Base-by-base conservation (phyloP, 495 filamentous ascomycete genomes). In the Penicillium samsonianum region DNA sequence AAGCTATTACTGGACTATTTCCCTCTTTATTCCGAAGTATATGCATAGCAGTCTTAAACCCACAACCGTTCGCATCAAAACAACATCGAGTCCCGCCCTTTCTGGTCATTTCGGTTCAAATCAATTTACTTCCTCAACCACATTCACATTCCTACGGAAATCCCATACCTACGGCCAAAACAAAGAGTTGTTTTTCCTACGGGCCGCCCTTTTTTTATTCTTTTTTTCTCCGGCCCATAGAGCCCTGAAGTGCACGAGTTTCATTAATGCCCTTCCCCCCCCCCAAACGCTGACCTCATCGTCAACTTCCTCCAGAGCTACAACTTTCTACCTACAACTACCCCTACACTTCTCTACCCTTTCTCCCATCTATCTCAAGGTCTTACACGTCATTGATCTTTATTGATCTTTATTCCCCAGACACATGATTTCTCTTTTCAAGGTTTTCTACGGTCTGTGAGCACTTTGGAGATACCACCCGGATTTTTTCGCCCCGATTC, bases 201-300 rank as follows among this genome's bases (percentile, higher is more conserved):
- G 35, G 35, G 7, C 35, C 35, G 31, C 35, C 7, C 47, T 57
- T 64, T 58, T 61, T 58, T 48, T 55, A 40, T 43, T 37, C 52
- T 61, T 54, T 57, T 60, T 41, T 20, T 28, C 16, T 40, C 49
- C 35, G 31, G 28, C 25, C 45, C 45, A 48, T 19, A 48, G 26
- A 48, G 17, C 4, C 45, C 25, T 48, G 45, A 33, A 48, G 45
- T 33, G 45, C 45, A 48, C 45, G n/a, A 25, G 37, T 20, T 54
- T 54, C 41, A 37, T 42, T 35, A 30, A 35, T 47, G 46, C 26
- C 60, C 57, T 60, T 60, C 35, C 62, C 44, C 45, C 51, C 53
- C 60, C 59, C 30, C 30, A 12, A 67, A 64, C 64, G 61, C 63
- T 69, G 64, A 65, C 65, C 70, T 70, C 70, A 71, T 72, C 65